Conservation (phyloP, 169 alveolate genomes). For the Plasmodium vivax region DNA sequence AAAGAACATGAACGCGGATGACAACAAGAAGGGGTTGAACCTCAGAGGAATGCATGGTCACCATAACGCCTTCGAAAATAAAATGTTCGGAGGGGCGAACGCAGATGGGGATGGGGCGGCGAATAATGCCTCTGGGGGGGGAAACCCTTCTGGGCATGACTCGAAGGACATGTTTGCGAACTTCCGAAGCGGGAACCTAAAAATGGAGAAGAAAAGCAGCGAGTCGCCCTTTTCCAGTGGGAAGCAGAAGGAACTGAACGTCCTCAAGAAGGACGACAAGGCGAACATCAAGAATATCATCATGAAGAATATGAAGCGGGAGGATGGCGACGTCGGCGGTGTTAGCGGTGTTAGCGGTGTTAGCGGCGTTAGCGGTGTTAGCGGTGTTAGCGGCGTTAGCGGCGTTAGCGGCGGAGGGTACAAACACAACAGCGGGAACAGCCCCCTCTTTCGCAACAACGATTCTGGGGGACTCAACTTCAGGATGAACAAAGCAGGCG, state of each 20-base stretch:
- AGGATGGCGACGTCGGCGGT: constrained; percentile 5
- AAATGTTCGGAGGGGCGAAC: neutral
- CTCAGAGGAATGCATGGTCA: constrained; percentile 23
- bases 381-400: no score
- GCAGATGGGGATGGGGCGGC: neutral
- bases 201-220: constrained; percentile 18
- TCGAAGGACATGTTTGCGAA: neutral
- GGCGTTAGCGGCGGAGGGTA: constrained; percentile 6
- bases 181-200: constrained; percentile 12
- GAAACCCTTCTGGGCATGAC: neutral
- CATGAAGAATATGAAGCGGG: constrained; percentile 52
- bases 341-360: no score
- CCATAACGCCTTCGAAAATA: constrained; percentile 20
- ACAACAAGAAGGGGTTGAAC: constrained; percentile 17
- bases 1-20: neutral
- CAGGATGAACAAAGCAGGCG: neutral
- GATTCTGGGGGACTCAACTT: neutral
- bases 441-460: constrained; percentile 8
- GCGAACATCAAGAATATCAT: constrained; percentile 49
- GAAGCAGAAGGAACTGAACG: constrained; percentile 16
- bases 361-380: no score
- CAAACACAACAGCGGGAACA: neutral
- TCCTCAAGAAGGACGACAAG: constrained; percentile 44
- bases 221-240: neutral
- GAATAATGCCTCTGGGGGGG: neutral